Evolutionary conservation across 1,284 basidiomycete genomes (phyloP), one percentile per base, ranked within the genome.

Genomic region (Malassezia furfur): DNA sequence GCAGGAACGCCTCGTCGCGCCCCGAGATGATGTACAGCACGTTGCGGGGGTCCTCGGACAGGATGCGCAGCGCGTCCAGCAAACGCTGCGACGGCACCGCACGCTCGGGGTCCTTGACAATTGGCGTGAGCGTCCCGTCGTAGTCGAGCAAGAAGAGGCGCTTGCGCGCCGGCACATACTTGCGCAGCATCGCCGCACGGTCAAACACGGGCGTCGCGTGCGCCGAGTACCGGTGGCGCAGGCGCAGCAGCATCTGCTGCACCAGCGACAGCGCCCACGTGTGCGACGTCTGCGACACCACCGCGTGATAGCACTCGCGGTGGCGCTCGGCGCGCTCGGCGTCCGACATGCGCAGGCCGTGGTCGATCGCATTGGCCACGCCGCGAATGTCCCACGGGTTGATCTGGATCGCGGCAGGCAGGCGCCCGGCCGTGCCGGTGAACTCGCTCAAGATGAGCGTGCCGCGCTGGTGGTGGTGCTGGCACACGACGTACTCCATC

Each of bases 11-110:
- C 52, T 85, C 84, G 73, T 98, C 93, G n/a, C 94, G 86, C 4
- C 93, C 93, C 0, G 90, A 94, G 74, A 98, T 96, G 76, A 98
- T 89, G 79, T 90, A 98, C 54, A 96, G 88, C 38, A 96, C 70
- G 76, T 98, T 98, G 66, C 80, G 80, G 43, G 87, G 85, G 75
- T 98, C 91, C 11, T 80, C 78, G 1, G 84, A 79, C 32, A 98
- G 81, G 52, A 79, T 77, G 45, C 82, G 77, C 56, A 98, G 83
- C 1, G 87, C 87, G 41, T 81, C 78, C 25, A 93, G 81, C 15
- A 93, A 85, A 22, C 82, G 79, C 14, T 81, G 76, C 0, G 88
- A 86, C 0, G 93, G 93, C 8, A 86, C 78, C 1, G 94, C 93
- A 78, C 86, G 85, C 43, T 85, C 84, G 0, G 94, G 93, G 12